Conservation (phyloP, 1,284 basidiomycete genomes). For the Xerocomus nothofagi region DNA sequence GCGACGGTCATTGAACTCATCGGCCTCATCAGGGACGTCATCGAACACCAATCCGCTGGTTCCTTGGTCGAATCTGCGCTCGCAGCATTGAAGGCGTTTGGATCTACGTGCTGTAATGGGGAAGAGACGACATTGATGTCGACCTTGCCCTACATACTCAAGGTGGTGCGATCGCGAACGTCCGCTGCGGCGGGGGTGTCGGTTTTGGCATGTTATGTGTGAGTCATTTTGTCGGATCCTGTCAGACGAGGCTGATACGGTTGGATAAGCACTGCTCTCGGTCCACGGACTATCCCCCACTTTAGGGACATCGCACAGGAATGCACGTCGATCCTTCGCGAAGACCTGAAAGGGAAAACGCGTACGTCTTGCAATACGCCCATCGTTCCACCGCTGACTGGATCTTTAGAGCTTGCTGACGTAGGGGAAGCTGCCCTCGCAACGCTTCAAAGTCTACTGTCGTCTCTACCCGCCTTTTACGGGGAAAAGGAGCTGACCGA, state of each 20-base stretch:
- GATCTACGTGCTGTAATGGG: slow-evolving; percentile 52
- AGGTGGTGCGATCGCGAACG: slow-evolving; percentile 42
- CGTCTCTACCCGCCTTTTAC: slow-evolving; percentile 72
- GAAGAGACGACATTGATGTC: slow-evolving; percentile 68
- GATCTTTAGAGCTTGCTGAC: slow-evolving; percentile 18
- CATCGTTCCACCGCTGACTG: background rate
- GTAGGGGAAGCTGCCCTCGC: slow-evolving; percentile 42
- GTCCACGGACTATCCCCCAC: slow-evolving; percentile 82
- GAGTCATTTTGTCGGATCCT: slow-evolving; percentile 23
- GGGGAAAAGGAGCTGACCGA: slow-evolving; percentile 56
- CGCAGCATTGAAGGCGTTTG: slow-evolving; percentile 58
- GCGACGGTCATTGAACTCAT: slow-evolving; percentile 53
- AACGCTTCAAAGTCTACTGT: slow-evolving; percentile 57
- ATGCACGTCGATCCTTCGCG: slow-evolving; percentile 51
- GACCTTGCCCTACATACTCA: slow-evolving; percentile 58
- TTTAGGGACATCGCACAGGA: slow-evolving; percentile 72
- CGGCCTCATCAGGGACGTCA: slow-evolving; percentile 46
- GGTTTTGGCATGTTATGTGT: slow-evolving; percentile 64
- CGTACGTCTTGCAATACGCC: slow-evolving; percentile 16
- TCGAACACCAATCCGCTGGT: slow-evolving; percentile 45
- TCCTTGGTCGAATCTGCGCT: slow-evolving; percentile 50
- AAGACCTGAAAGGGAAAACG: slow-evolving; percentile 38
- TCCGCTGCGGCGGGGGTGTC: slow-evolving; percentile 46
- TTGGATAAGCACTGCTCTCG: slow-evolving; percentile 62
- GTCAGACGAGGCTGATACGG: slow-evolving; percentile 10